Percentiles rank a stretch among this genome's conserved stretches.
Evolutionary conservation across 345 rosid species (phyloP).

Genomic region (Pseudoturritis turrita): DNA sequence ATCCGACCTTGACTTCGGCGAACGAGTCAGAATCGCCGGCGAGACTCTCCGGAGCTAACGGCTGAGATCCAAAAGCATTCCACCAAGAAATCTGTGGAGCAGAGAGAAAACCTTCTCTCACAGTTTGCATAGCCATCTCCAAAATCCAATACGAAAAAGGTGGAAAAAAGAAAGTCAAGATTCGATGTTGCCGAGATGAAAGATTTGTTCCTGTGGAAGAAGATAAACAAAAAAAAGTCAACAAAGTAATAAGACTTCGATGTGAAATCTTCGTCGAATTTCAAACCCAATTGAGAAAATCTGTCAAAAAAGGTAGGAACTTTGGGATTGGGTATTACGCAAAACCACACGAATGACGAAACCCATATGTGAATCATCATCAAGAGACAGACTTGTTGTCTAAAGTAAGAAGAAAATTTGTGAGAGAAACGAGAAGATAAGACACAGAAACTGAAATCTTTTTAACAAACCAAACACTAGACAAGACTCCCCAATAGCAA

Average conservation of each 20-base stretch:
- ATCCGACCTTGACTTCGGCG: slow-evolving; percentile 33
- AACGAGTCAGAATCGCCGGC: slow-evolving; percentile 44
- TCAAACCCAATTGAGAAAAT: not conserved
- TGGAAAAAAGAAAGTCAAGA: not conserved
- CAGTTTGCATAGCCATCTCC: slow-evolving; percentile 78
- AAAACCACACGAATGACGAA: slow-evolving; percentile 19
- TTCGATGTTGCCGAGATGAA: slow-evolving; percentile 3
- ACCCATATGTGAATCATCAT: slow-evolving; percentile 32
- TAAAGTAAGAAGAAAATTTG: slow-evolving; percentile 1
- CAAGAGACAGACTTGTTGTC: slow-evolving; percentile 30
- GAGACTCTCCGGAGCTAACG: slow-evolving; percentile 40
- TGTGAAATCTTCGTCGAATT: slow-evolving; percentile 11
- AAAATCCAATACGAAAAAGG: not conserved
- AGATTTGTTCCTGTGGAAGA: slow-evolving; percentile 36
- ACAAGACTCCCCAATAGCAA: slow-evolving; percentile 12
- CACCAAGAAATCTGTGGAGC: slow-evolving; percentile 60
- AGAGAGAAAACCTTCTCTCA: slow-evolving; percentile 57
- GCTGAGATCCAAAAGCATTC: slow-evolving; percentile 54
- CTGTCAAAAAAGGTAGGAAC: not conserved
- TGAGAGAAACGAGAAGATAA: slow-evolving; percentile 12
- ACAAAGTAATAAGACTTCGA: slow-evolving; percentile 7
- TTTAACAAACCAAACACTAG: slow-evolving; percentile 4
- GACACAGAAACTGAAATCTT: slow-evolving; percentile 10
- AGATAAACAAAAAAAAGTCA: slow-evolving; percentile 16
- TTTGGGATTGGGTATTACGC: slow-evolving; percentile 30